A percentile compares a stretch with the other conserved stretches of the same genome.
phyloP scores from a whole-genome alignment of 2,329 filamentous ascomycete species.

The Zarea fungicola region DNA sequence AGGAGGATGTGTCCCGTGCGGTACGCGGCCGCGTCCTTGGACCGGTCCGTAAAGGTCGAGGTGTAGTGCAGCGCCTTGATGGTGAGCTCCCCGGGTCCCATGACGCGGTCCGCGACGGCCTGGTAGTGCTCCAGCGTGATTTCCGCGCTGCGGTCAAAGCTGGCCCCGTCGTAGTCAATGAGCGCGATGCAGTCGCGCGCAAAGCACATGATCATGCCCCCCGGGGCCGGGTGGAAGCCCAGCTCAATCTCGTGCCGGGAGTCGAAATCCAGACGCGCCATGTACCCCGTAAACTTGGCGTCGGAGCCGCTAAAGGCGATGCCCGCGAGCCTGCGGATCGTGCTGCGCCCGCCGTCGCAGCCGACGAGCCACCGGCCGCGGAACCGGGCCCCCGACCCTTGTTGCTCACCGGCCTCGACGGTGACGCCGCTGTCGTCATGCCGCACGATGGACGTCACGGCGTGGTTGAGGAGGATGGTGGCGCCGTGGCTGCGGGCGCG shows the following conservation, averaged over 20 bases:
- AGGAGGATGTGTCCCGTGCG: slow-evolving; percentile 39
- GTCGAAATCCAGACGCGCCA: slow-evolving; percentile 28
- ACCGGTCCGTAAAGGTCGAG: slow-evolving; percentile 21
- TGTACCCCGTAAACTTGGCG: slow-evolving; percentile 31
- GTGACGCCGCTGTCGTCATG: slow-evolving; percentile 20
- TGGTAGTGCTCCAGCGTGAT: slow-evolving; percentile 19
- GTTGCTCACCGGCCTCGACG: slow-evolving; percentile 15
- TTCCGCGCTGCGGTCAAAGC: slow-evolving; percentile 17
- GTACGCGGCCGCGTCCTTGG: slow-evolving; percentile 27
- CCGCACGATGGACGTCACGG: slow-evolving; percentile 19
- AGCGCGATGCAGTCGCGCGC: slow-evolving; percentile 19
- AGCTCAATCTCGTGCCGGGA: slow-evolving; percentile 21
- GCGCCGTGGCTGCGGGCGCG: slow-evolving; percentile 25
- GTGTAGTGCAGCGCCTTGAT: slow-evolving; percentile 22
- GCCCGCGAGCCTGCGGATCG: slow-evolving; percentile 31
- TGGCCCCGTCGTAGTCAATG: slow-evolving; percentile 20
- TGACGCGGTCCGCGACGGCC: slow-evolving; percentile 18
- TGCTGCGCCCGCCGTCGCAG: slow-evolving; percentile 37
- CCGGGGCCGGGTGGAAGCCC: slow-evolving; percentile 20
- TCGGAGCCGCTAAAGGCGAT: slow-evolving; percentile 33
- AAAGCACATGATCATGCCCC: slow-evolving; percentile 23
- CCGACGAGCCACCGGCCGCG: slow-evolving; percentile 32
- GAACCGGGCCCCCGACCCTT: slow-evolving; percentile 16
- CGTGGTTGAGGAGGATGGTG: slow-evolving; percentile 22
- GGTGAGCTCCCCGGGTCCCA: slow-evolving; percentile 19